These are phyloP conservation scores for Hypoxylon subgilvum DNA, from an alignment of 495 filamentous ascomycete genomes.

Conservation along the genomic window DNA sequence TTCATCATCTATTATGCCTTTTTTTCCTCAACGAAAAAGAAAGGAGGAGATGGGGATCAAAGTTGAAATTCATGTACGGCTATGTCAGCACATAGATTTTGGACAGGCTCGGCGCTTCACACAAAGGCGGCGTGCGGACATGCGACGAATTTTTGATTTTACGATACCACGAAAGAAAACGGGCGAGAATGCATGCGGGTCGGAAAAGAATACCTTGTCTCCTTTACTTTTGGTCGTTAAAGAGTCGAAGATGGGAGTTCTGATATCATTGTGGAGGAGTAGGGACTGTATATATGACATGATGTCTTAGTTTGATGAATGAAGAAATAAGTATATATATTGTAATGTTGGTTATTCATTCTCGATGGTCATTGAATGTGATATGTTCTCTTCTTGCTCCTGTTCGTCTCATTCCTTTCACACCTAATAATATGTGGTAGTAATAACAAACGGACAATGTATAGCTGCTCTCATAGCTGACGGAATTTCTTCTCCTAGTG, in stretches of 20 bases:
- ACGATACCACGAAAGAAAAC: slow-evolving; percentile 35
- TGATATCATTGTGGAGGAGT: slow-evolving; percentile 8
- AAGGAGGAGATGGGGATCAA: background rate
- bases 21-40: slow-evolving; percentile 3
- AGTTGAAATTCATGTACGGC: slow-evolving; percentile 14
- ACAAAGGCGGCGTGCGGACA: background rate
- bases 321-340: slow-evolving; percentile 11
- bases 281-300: slow-evolving; percentile 24
- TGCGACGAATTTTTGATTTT: slow-evolving; percentile 7
- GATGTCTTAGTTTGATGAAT: slow-evolving; percentile 1
- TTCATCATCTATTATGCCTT: no score
- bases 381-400: no score
- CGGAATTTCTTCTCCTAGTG: no score
- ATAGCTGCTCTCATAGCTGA: no score
- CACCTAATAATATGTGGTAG: no score
- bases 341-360: slow-evolving; percentile 1
- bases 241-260: slow-evolving; percentile 4
- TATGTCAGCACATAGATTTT: slow-evolving; percentile 32
- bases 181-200: slow-evolving; percentile 18
- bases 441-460: no score
- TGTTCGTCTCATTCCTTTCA: no score
- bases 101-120: slow-evolving; percentile 28
- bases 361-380: background rate
- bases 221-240: background rate
- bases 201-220: slow-evolving; percentile 2